A percentile compares a stretch with the other conserved stretches of the same genome.
Conservation (phyloP, 1,284 basidiomycete genomes). For the Trichosporon ovoides region DNA sequence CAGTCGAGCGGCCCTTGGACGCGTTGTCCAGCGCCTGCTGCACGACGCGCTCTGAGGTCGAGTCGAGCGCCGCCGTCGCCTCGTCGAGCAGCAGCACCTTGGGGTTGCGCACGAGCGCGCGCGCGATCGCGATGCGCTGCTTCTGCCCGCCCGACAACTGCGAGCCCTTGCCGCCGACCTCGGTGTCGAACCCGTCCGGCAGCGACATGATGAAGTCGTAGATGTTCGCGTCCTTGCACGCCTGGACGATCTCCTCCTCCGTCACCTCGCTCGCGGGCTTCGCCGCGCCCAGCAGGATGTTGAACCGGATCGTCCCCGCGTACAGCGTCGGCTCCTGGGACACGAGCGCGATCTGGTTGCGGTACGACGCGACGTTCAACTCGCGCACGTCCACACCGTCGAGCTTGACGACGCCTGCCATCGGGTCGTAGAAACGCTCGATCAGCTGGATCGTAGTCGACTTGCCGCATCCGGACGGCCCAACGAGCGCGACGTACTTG, state of each 20-base stretch:
- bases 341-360: conserved; percentile 81
- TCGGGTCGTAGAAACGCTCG: too few species aligned
- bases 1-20: too few species aligned
- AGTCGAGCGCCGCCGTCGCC: conserved; percentile 93
- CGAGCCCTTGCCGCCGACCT: too few species aligned
- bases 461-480: conserved; percentile 67
- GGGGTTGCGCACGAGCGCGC: conserved; percentile 90
- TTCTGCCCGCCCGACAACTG: conserved; percentile 68
- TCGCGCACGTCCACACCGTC: conserved; percentile 75
- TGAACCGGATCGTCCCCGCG: conserved; percentile 80
- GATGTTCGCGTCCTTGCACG: too few species aligned
- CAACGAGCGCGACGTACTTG: conserved; percentile 84
- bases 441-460: conserved; percentile 54
- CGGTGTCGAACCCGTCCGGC: too few species aligned
- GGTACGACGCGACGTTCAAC: conserved; percentile 75
- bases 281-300: conserved; percentile 77
- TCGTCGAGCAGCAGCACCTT: conserved; percentile 85
- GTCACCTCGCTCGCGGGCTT: conserved; percentile 77
- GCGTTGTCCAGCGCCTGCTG: too few species aligned
- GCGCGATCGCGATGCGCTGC: conserved; percentile 93
- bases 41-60: too few species aligned
- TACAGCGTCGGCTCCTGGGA: too few species aligned
- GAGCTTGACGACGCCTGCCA: conserved; percentile 52
- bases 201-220: too few species aligned
- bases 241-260: conserved; percentile 82